These are phyloP conservation scores for Tilletiaria anomala DNA, from an alignment of 1,284 basidiomycete species.

Conservation along the genomic window DNA sequence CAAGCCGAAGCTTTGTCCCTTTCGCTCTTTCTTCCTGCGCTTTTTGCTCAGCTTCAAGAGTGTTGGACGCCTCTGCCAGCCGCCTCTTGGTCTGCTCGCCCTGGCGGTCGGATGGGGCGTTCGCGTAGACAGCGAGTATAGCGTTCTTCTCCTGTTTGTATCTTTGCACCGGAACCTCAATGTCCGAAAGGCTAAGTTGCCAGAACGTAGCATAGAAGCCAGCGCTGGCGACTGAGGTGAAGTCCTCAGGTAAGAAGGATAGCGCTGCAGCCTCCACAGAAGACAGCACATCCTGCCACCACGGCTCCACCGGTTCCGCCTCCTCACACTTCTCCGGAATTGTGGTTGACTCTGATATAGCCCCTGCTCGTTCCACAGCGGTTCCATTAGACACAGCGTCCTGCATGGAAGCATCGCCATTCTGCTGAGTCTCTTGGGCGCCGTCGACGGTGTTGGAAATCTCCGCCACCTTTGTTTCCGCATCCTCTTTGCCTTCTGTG, in stretches of 20 bases:
- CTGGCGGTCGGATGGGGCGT: background rate
- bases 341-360: background rate
- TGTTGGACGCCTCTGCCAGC: background rate
- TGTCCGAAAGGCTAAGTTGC: conserved; percentile 32
- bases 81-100: background rate
- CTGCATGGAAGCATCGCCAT: too few species aligned
- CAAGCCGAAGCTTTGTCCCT: too few species aligned
- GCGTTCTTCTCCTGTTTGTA: conserved; percentile 31
- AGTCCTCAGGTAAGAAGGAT: conserved; percentile 14
- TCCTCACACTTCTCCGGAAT: too few species aligned
- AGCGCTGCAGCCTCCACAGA: conserved; percentile 15
- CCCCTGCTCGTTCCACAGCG: background rate
- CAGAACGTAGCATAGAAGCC: conserved; percentile 38
- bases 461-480: background rate
- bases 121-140: too few species aligned
- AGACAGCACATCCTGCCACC: too few species aligned
- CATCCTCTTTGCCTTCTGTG: background rate
- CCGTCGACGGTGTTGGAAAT: background rate
- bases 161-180: conserved; percentile 36
- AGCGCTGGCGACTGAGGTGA: conserved; percentile 15
- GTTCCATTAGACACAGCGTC: too few species aligned
- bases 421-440: background rate
- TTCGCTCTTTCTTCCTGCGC: background rate
- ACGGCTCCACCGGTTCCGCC: too few species aligned
- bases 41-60: background rate